These are phyloP conservation scores for Ogataea hybrid DNA, from an alignment of 1,139 yeast genomes.

Conservation along the genomic window DNA sequence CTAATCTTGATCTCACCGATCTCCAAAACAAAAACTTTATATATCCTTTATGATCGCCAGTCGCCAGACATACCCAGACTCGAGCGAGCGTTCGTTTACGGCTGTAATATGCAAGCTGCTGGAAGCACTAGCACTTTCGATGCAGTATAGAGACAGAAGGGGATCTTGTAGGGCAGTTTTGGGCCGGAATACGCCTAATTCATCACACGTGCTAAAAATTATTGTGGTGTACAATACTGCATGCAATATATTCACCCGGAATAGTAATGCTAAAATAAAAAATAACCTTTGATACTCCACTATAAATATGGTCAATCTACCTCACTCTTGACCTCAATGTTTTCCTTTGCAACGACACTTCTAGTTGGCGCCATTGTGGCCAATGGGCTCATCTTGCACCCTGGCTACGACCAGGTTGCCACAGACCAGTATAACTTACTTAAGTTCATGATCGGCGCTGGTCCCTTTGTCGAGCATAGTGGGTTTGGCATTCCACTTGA, in stretches of 20 bases:
- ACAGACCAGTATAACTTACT: slow-evolving; percentile 25
- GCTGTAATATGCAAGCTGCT: no score
- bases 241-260: no score
- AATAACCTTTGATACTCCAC: no score
- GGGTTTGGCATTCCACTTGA: slow-evolving; percentile 41
- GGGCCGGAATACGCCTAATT: background rate
- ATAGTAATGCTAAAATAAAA: no score
- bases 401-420: background rate
- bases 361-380: background rate
- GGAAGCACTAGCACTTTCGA: no score
- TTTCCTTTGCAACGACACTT: background rate
- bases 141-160: no score
- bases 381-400: background rate
- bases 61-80: no score
- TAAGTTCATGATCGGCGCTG: slow-evolving; percentile 42
- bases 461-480: slow-evolving; percentile 38
- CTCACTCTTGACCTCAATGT: background rate
- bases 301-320: background rate
- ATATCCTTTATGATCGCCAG: slow-evolving; percentile 29
- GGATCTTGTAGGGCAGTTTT: no score
- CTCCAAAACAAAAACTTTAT: slow-evolving; percentile 1
- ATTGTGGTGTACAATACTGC: no score
- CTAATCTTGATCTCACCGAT: slow-evolving; percentile 46
- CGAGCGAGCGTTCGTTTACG: no score
- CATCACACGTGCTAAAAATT: background rate